A percentile compares a stretch with the other conserved stretches of the same genome.
Evolutionary conservation across 805 yeast genomes (phyloP).

Genomic region (Diddensiella santjacobensis): DNA sequence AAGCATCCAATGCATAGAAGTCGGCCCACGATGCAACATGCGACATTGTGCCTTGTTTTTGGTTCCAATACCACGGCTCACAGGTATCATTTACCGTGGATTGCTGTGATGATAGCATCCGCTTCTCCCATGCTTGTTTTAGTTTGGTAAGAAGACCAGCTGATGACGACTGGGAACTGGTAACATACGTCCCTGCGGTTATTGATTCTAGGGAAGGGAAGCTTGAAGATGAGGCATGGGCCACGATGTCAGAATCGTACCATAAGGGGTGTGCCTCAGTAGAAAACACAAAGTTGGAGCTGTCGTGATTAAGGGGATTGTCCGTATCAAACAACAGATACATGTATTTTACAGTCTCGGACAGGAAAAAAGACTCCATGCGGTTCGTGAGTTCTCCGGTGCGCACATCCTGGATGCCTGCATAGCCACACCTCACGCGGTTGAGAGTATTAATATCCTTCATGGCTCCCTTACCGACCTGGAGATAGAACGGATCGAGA

Average conservation of each 20-base stretch:
- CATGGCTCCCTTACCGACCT: slow-evolving; percentile 66
- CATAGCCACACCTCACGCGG: slow-evolving; percentile 70
- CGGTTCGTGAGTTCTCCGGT: slow-evolving; percentile 64
- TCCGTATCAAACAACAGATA: slow-evolving; percentile 72
- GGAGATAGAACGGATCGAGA: slow-evolving; percentile 74
- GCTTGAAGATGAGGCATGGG: slow-evolving; percentile 20
- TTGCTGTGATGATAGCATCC: neutral
- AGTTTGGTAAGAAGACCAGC: neutral
- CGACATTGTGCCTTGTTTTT: slow-evolving; percentile 8
- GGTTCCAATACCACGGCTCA: neutral
- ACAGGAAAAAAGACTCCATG: slow-evolving; percentile 87
- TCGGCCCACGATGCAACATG: slow-evolving; percentile 32
- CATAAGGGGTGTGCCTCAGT: slow-evolving; percentile 94
- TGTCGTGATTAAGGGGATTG: slow-evolving; percentile 46
- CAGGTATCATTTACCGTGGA: neutral
- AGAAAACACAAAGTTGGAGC: slow-evolving; percentile 52
- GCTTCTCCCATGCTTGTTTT: neutral
- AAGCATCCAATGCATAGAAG: slow-evolving; percentile 29
- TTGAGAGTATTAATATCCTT: slow-evolving; percentile 50
- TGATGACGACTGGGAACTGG: neutral
- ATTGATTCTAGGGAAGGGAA: slow-evolving; percentile 9
- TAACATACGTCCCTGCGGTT: neutral
- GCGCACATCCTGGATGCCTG: slow-evolving; percentile 67
- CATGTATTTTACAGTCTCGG: slow-evolving; percentile 83
- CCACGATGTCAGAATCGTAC: slow-evolving; percentile 43